Evolutionary conservation across 108 stramenopile genomes (phyloP).

Genomic region (Skeletonema grethae): DNA sequence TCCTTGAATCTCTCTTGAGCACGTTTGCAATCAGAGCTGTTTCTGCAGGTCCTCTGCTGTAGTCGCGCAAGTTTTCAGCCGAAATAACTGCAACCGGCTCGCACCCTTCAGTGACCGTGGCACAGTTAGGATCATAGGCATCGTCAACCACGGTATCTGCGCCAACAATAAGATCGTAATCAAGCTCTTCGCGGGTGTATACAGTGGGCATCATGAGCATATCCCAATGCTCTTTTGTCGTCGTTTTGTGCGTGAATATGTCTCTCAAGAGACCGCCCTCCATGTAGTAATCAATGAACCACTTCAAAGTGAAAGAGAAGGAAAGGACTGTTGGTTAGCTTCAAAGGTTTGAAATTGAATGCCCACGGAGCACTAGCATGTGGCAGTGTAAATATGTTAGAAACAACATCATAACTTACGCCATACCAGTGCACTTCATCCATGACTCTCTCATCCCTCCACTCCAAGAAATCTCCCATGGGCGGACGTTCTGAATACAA

Average conservation of each 20-base stretch:
- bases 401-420: too few species aligned
- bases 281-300: conserved; percentile 51
- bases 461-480: conserved; percentile 13
- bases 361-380: too few species aligned
- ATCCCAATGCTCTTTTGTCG: conserved; percentile 37
- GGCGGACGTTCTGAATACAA: conserved; percentile 32
- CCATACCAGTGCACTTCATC: conserved; percentile 47
- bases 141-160: conserved; percentile 22
- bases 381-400: too few species aligned
- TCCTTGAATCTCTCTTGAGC: conserved; percentile 13
- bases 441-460: conserved; percentile 36
- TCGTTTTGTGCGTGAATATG: conserved; percentile 42
- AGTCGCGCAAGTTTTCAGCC: conserved; percentile 36
- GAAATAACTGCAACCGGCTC: conserved; percentile 44
- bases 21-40: conserved; percentile 24
- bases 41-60: conserved; percentile 17
- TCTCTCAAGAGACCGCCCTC: conserved; percentile 37
- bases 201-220: conserved; percentile 37
- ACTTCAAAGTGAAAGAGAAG: neutral
- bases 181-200: conserved; percentile 26
- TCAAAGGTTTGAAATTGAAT: too few species aligned
- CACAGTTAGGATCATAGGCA: conserved; percentile 45
- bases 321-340: too few species aligned
- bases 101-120: conserved; percentile 33
- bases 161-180: conserved; percentile 31